Evolutionary conservation across 306 rosid genomes (phyloP).

Genomic region (Begonia loranthoides): DNA sequence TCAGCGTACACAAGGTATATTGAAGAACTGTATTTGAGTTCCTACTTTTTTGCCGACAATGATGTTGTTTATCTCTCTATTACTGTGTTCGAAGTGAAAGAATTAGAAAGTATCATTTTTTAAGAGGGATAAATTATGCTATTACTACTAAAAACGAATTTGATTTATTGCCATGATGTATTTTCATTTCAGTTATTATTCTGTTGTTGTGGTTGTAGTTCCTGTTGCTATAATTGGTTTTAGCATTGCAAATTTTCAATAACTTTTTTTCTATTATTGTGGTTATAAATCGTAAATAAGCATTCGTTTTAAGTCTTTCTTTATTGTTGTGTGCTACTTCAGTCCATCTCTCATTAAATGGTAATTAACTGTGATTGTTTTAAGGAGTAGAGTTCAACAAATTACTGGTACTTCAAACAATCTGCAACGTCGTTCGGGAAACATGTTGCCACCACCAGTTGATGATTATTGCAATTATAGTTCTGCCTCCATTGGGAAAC

Average conservation of each 20-base stretch:
- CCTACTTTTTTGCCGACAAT: conserved; percentile 1
- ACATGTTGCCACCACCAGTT: conserved; percentile 61
- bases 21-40: conserved; percentile 3
- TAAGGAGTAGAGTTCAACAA: conserved; percentile 81
- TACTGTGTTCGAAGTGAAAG: not conserved
- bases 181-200: too few species aligned
- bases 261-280: too few species aligned
- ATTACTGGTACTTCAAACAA: conserved; percentile 57
- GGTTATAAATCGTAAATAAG: too few species aligned
- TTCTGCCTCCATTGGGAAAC: conserved; percentile 43
- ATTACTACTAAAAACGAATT: too few species aligned
- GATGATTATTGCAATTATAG: conserved; percentile 41
- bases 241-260: too few species aligned
- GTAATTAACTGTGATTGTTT: conserved; percentile 26
- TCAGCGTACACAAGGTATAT: conserved; percentile 78
- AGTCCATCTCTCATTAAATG: conserved; percentile 12
- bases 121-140: too few species aligned
- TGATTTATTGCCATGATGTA: too few species aligned
- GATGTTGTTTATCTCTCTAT: conserved; percentile 1
- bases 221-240: too few species aligned
- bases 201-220: too few species aligned
- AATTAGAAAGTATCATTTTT: too few species aligned
- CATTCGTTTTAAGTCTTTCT: not conserved
- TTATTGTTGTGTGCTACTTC: conserved; percentile 4
- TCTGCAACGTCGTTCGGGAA: conserved; percentile 65